Evolutionary conservation across 2,329 filamentous ascomycete species (phyloP).

Genomic region (Hypomyces perniciosus): DNA sequence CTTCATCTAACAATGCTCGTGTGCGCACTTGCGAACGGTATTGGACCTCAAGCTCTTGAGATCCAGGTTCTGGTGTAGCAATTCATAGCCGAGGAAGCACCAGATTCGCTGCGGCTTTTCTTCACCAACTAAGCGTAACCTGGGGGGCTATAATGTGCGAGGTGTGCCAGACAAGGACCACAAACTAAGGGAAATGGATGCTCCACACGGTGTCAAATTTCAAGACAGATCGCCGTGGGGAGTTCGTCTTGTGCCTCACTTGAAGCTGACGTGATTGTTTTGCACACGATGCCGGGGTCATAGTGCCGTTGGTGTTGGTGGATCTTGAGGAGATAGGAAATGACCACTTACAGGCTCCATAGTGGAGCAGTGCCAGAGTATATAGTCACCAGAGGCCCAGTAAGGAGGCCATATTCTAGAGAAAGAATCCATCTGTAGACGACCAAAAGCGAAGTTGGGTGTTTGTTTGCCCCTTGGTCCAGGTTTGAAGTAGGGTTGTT

Average conservation of each 20-base stretch:
- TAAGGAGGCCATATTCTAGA: background rate
- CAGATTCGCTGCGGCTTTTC: background rate
- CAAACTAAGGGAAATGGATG: constrained; percentile 2
- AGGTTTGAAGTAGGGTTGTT: too few relatives aligned
- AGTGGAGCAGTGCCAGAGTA: constrained; percentile 18
- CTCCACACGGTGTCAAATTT: constrained; percentile 30
- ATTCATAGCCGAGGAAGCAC: background rate
- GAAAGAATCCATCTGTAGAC: background rate
- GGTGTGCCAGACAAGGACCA: constrained; percentile 5
- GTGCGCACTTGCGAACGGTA: background rate
- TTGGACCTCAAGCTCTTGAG: constrained; percentile 12
- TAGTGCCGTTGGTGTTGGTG: constrained; percentile 1
- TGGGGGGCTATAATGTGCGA: constrained; percentile 8
- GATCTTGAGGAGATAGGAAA: constrained; percentile 10
- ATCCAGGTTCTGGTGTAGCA: constrained; percentile 15
- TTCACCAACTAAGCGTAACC: constrained; percentile 6
- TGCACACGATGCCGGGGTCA: background rate
- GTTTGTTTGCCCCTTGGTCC: too few relatives aligned
- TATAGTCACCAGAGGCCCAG: background rate
- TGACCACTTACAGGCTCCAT: constrained; percentile 2
- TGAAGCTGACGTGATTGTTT: constrained; percentile 13
- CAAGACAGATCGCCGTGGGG: constrained; percentile 15
- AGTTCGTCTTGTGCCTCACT: constrained; percentile 15
- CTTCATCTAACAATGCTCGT: background rate
- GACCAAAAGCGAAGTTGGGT: too few relatives aligned